Percentiles rank a stretch among this genome's conserved stretches.
These are phyloP conservation scores for Lasiodiplodia gonubiensis DNA, from an alignment of 2,329 filamentous ascomycete species.

Conservation along the genomic window DNA sequence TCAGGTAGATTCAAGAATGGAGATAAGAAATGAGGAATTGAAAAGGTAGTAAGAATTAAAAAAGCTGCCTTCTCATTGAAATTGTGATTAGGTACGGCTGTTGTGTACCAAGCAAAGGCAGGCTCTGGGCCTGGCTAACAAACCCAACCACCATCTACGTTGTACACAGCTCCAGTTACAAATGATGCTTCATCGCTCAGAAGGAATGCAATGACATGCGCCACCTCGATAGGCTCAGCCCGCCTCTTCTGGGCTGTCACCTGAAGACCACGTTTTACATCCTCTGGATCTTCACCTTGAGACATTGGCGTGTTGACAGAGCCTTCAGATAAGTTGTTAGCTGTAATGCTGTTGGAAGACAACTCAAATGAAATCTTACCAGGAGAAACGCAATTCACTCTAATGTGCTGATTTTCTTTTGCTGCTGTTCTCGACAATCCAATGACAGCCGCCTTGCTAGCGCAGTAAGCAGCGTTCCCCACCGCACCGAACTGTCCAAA, in stretches of 20 bases:
- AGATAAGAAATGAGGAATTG: too few species aligned
- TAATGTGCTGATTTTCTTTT: slow-evolving; percentile 44
- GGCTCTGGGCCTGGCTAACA: neutral
- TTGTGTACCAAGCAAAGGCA: too few species aligned
- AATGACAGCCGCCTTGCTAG: slow-evolving; percentile 32
- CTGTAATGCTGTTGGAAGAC: neutral
- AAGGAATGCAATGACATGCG: slow-evolving; percentile 49
- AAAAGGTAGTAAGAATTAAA: too few species aligned
- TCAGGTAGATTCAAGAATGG: too few species aligned
- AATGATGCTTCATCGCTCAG: slow-evolving; percentile 51
- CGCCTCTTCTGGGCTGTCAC: slow-evolving; percentile 23
- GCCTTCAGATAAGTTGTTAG: neutral
- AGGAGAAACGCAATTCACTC: slow-evolving; percentile 50
- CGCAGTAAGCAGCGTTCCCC: slow-evolving; percentile 18
- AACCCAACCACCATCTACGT: slow-evolving; percentile 48
- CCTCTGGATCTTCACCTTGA: neutral
- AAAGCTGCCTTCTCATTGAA: too few species aligned
- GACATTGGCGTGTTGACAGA: slow-evolving; percentile 37
- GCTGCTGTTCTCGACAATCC: slow-evolving; percentile 44
- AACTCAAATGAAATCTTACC: slow-evolving; percentile 37
- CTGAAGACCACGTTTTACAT: slow-evolving; percentile 29
- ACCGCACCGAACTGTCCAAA: neutral
- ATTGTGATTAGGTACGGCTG: too few species aligned
- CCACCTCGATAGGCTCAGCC: slow-evolving; percentile 40
- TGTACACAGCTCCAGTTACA: slow-evolving; percentile 49